Base-by-base conservation (phyloP, 768 basidiomycete genomes). In the Lentinula detonsa region DNA sequence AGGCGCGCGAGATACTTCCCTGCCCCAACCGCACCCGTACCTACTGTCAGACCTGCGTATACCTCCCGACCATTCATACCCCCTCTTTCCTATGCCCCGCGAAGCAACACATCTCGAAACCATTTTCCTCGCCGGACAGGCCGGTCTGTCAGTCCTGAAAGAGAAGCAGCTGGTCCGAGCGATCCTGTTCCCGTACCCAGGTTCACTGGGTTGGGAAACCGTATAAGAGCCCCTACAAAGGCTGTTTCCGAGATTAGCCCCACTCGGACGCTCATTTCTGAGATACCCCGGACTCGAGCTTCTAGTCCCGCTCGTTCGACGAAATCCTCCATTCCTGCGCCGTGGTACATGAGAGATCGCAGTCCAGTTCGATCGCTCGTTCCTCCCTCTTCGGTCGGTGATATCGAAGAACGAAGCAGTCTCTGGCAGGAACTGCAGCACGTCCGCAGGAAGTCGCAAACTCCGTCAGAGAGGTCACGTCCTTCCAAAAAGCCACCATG, bases 1-100 rank as follows among this genome's bases (percentile, higher is more conserved):
- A 93, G 91, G 61, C 91, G 91, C 28, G 91, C 92, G 43, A 82
- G 91, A 66, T 89, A 91, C 73, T 81, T 93, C 63, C 86, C 88
- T 61, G 77, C 93, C 40, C 89, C 91, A 21, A 73, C 81, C 8
- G 72, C 79, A 45, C 78, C 81, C 11, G 77, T 82, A 67, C 61
- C 71, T 56, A 64, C 73, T 46, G 56, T 64, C 64, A 35, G 46
- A 21, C n/a, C 43, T 28, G 28, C 28, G 28, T 28, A 28, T 28
- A 28, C 28, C 21, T 18, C 43, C 66, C 42, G 65, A 34, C 61
- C 72, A 63, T 66, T 68, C 23, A 57, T 67, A 45, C 61, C 59
- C 2, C 61, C 55, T 28, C 31, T 64, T 21, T 16, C 59, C n/a
- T 48, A 60, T 9, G 31, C 60, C 23, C 62, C 70, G 50, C 76